Evolutionary conservation across 495 filamentous ascomycete genomes (phyloP).

Genomic region (Venustampulla echinocandica): DNA sequence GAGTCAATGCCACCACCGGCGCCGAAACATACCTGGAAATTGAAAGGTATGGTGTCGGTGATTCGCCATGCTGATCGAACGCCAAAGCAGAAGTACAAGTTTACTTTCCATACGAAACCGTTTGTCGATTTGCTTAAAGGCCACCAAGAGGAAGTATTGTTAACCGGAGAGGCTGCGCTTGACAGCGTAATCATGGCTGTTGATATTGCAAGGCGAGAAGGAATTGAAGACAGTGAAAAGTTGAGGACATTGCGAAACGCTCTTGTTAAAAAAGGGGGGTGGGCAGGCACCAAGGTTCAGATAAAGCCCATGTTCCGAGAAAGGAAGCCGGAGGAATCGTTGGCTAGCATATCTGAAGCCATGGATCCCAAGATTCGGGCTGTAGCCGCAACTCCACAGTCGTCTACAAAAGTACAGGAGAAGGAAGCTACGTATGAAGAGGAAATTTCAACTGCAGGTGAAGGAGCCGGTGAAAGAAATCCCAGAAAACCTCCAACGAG

Average conservation of each 20-base stretch:
- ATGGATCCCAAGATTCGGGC: not conserved
- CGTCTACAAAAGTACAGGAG: not conserved
- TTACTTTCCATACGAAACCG: slow-evolving; percentile 93
- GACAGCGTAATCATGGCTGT: slow-evolving; percentile 82
- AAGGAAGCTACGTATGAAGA: not conserved
- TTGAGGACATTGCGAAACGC: slow-evolving; percentile 75
- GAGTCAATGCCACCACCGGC: slow-evolving; percentile 62
- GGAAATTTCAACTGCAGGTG: not conserved
- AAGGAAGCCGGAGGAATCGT: slow-evolving; percentile 46
- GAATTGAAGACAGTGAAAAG: slow-evolving; percentile 78
- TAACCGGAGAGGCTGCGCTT: slow-evolving; percentile 87
- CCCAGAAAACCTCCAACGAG: slow-evolving; percentile 39
- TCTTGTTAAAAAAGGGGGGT: slow-evolving; percentile 81
- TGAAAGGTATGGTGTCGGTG: slow-evolving; percentile 97
- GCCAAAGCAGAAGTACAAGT: slow-evolving; percentile 98
- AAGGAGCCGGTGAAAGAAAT: slow-evolving; percentile 1
- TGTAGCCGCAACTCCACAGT: not conserved
- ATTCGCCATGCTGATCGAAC: slow-evolving; percentile 94
- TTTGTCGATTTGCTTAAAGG: slow-evolving; percentile 91
- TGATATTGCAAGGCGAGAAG: slow-evolving; percentile 62
- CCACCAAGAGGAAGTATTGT: slow-evolving; percentile 90
- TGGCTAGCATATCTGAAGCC: slow-evolving; percentile 1
- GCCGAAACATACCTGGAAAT: slow-evolving; percentile 91
- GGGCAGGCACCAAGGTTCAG: slow-evolving; percentile 95
- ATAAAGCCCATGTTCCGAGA: slow-evolving; percentile 98